phyloP scores from a whole-genome alignment of 306 rosid genomes.

The Quercus agrifolia region DNA sequence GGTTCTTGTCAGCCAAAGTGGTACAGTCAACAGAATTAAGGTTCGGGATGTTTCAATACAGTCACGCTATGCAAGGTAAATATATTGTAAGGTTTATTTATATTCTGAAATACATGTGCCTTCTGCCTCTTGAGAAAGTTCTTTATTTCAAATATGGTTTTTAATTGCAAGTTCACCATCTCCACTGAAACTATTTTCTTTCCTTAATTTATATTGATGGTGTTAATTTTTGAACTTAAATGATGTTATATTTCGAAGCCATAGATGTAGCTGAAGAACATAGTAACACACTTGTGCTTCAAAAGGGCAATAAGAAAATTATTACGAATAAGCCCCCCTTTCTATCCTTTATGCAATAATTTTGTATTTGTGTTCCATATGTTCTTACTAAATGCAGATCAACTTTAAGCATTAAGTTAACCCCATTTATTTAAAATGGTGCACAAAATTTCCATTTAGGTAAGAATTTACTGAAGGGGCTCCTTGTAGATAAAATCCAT shows the following conservation, averaged over 20 bases:
- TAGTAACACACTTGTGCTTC: background rate
- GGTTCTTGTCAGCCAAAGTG: constrained; percentile 94
- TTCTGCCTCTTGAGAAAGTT: background rate
- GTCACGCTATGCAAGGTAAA: constrained; percentile 94
- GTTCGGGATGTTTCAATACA: constrained; percentile 94
- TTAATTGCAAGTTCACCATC: background rate
- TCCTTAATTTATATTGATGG: background rate
- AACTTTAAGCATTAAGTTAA: background rate
- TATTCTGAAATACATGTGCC: background rate
- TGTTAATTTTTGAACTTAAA: background rate
- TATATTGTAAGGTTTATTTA: constrained; percentile 1
- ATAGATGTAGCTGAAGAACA: background rate
- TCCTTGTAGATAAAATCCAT: background rate
- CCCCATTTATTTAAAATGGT: background rate
- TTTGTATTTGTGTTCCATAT: no score
- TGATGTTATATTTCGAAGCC: background rate
- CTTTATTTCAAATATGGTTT: background rate
- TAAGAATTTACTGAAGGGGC: background rate
- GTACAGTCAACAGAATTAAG: constrained; percentile 93
- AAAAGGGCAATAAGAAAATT: background rate
- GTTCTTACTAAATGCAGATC: no score
- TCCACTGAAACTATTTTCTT: background rate
- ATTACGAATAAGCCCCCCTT: background rate
- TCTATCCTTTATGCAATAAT: background rate
- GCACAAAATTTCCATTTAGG: background rate